These are phyloP conservation scores for Kurtzmaniella fragi DNA, from an alignment of 805 yeast species.

Conservation along the genomic window DNA sequence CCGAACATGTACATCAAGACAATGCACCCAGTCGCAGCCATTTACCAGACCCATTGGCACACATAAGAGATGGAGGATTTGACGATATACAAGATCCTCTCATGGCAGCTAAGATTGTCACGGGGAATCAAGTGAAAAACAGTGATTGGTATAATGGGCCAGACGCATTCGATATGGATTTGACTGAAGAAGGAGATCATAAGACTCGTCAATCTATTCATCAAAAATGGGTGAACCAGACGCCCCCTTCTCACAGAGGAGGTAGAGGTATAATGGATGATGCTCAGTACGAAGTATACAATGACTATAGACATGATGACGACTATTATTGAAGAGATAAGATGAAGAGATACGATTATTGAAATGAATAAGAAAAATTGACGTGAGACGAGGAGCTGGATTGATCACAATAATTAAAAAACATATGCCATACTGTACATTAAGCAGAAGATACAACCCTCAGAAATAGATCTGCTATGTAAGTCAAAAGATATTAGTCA, in stretches of 20 bases:
- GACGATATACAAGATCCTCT: constrained; percentile 26
- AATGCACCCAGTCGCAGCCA: constrained; percentile 11
- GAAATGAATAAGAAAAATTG: no score
- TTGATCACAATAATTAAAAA: no score
- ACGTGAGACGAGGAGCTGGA: no score
- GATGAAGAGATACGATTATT: no score
- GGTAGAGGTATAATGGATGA: constrained; percentile 15
- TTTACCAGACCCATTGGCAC: constrained; percentile 42
- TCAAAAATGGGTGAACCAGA: background rate
- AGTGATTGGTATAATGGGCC: constrained; percentile 23
- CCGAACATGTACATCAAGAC: background rate
- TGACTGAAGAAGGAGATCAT: constrained; percentile 5
- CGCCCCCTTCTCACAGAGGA: constrained; percentile 2
- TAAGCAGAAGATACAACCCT: no score
- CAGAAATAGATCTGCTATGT: no score
- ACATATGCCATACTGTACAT: no score
- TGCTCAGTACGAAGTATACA: constrained; percentile 34
- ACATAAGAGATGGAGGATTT: constrained; percentile 35
- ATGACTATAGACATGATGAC: constrained; percentile 39
- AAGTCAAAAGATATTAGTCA: no score
- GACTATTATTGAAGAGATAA: constrained; percentile 25
- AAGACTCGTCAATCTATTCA: background rate
- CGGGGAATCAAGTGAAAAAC: constrained; percentile 35
- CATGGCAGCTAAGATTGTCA: constrained; percentile 34
- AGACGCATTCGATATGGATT: constrained; percentile 20